Base-by-base conservation (phyloP, 2,329 filamentous ascomycete species). In the Ophioceras dolichostomum region DNA sequence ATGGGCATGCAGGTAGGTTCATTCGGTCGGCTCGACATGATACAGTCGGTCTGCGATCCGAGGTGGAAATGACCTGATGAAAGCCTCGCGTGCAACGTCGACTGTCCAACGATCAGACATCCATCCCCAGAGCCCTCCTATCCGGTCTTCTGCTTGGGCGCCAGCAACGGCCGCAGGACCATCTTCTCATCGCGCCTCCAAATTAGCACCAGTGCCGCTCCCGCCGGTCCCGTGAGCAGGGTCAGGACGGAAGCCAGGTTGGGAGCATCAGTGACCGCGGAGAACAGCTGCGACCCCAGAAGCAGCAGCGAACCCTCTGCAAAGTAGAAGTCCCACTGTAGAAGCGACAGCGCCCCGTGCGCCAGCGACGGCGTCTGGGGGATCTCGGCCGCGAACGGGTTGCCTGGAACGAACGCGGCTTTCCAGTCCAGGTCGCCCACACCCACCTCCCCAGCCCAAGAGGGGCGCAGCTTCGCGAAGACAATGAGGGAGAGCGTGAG, bases 321-420 rank as follows among this genome's bases (percentile, higher is more conserved):
- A 37, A 37, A 37, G 28, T 37, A 37, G 4, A 32, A 7, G 28
- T 37, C 35, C 4, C 24, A 37, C 16, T 37, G 35, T 4, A 37
- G 28, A 7, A 37, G 28, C n/a, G 8, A n/a, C 2, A 37, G 35
- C 8, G 24, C 10, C 4, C 35, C 35, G 19, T 37, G 24, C 13
- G 19, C 35, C 14, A 22, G 6, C 4, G 28, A 31, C 10, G 13
- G 5, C 24, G 18, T 17, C 17, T 26, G 35, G 12, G 19, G 14
- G 26, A 36, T n/a, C 12, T 20, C 10, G 9, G 16, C 28, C 17
- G 20, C 17, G 13, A 27, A 28, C 24, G 19, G 18, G 14, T 14
- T 20, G 8, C 7, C 6, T 18, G 35, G 35, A 19, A 24, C 32
- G 35, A 37, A 37, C 19, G 32, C 20, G 8, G 28, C 22, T 1